Evolutionary conservation across 257 asterid genomes (phyloP), one percentile per base, ranked within the genome.

Genomic region (Jacaranda copaia): DNA sequence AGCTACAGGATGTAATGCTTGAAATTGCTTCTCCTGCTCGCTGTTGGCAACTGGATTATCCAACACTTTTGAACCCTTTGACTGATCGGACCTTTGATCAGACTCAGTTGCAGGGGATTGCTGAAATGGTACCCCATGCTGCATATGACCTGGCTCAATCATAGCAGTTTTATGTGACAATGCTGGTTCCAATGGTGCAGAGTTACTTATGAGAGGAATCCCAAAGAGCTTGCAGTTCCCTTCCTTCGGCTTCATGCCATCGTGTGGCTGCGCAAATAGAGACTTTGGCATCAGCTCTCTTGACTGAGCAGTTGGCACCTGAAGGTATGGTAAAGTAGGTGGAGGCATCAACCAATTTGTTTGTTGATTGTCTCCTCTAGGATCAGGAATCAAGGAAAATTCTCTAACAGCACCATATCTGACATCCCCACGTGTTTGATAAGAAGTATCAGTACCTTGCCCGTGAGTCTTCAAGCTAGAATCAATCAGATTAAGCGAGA

Each of bases 221-320:
- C 99, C 99, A 42, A 96, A 96, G 59, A 96, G 87, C 88, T 89
- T 93, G 88, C 93, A 93, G 82, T 83, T 86, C 62, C 91, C 90
- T 53, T 89, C 97, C 78, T 83, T 90, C 3, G 92, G 85, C 71
- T 83, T 93, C 39, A 78, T 78, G 15, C 81, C 78, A 70, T 88
- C 88, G 0, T 80, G 86, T 60, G 80, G 88, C 40, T 82, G 91
- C 25, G 64, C 52, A 72, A 81, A 78, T 71, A 59, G 46, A 59
- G 89, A 81, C 72, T 84, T 87, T 2, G 90, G 88, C 81, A 77
- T 80, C 70, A 66, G 25, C 42, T 90, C 98, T 77, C 91, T 83
- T 5, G 95, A 79, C 68, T 87, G 90, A 77, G 87, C 67, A 71
- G 89, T 46, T 6, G 80, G 81, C 85, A 85, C 74, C 60, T 87